Base-by-base conservation (phyloP, 2,329 filamentous ascomycete species). In the Polytolypa hystricis region DNA sequence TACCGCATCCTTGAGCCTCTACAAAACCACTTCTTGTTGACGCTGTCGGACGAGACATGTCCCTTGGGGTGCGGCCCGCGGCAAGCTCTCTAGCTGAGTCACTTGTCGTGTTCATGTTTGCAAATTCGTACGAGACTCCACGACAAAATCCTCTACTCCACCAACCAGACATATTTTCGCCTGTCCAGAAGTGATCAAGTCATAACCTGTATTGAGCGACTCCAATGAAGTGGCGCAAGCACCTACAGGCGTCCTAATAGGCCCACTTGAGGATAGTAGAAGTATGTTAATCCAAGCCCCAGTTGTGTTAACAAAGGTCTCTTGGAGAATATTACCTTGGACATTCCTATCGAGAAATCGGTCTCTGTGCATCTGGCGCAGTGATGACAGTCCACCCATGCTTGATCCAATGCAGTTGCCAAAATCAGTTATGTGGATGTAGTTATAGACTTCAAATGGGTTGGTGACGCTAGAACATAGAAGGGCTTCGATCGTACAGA, bases 251-350 rank as follows among this genome's bases (percentile, higher is more conserved):
- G 61, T 58, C 4, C 45, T 46, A 14, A 54, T 58, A 0, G 61
- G 58, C 0, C 61, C 61, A 0, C 52, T 41, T 0, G 56, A 46
- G 3, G 43, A 46, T n/a, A 60, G 46, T n/a, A 64, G 48, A 8
- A 65, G 53, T 60, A 65, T 64, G 33, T 65, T 64, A n/a, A 58
- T 40, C 60, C 60, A 64, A 1, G 61, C 59, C 1, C 43, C 48
- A 0, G 45, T 44, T 0, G 61, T 55, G 42, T 61, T 62, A 25
- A 55, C 30, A 39, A 57, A 62, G 0, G 57, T 51, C 15, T 64
- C 60, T 3, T 47, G 45, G 1, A 64, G 39, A 10, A 57, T 48
- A 30, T 65, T 58, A 33, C 43, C 56, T 34, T 57, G 52, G 0
- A 59, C 50, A 0, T 43, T 38, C 3, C 44, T 40, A 14, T 59